Conservation (phyloP, 2,329 filamentous ascomycete species). For the Huntiella bhutanensis region DNA sequence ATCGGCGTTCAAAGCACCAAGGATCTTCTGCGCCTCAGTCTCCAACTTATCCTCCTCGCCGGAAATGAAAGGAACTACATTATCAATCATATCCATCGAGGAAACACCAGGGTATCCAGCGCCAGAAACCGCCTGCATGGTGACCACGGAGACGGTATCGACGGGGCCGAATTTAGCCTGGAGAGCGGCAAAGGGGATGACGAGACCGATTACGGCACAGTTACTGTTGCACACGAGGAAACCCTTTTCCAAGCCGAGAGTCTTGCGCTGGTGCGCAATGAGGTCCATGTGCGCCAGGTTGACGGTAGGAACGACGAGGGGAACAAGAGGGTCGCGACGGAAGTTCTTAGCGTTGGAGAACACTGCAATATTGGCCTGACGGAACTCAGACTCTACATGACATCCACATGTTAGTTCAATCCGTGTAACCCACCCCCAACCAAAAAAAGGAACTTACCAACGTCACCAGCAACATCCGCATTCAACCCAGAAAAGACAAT, state of each 20-base stretch:
- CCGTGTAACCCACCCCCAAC: no score
- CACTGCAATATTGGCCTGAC: conserved; percentile 70
- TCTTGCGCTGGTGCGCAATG: conserved; percentile 69
- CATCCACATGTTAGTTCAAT: no score
- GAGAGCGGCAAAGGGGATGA: conserved; percentile 83
- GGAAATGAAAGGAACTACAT: conserved; percentile 81
- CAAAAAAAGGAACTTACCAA: conserved; percentile 38
- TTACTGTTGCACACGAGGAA: conserved; percentile 97
- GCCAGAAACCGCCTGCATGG: conserved; percentile 85
- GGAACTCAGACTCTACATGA: conserved; percentile 63
- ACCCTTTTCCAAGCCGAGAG: conserved; percentile 56
- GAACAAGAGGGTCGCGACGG: conserved; percentile 73
- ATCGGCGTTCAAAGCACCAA: conserved; percentile 54
- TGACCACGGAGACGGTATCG: conserved; percentile 59
- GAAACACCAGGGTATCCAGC: conserved; percentile 81
- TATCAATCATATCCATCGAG: conserved; percentile 91
- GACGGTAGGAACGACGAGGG: conserved; percentile 85
- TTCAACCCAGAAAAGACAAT: conserved; percentile 86
- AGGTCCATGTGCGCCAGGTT: conserved; percentile 76
- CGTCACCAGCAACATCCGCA: conserved; percentile 77
- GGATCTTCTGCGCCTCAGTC: conserved; percentile 85
- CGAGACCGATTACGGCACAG: conserved; percentile 89
- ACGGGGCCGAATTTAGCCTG: conserved; percentile 74
- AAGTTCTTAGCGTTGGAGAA: conserved; percentile 99
- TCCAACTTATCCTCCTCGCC: conserved; percentile 95